Base-by-base conservation (phyloP, 192 early-diverging fungal species). In the Entomortierella parvispora region DNA sequence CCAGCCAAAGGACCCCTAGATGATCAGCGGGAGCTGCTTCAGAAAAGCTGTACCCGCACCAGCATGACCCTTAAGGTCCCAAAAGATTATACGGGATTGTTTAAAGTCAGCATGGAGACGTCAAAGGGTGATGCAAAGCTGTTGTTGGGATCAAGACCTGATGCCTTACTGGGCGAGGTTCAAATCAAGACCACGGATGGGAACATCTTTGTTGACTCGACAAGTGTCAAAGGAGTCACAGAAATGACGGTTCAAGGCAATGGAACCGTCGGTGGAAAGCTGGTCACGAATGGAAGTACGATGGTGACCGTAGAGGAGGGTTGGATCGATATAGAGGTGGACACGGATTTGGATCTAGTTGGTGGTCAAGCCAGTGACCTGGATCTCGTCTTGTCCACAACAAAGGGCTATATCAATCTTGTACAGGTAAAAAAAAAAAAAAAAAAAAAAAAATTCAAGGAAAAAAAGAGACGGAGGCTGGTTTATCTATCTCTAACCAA, bases 341-440 rank as follows among this genome's bases (percentile, higher is more conserved):
- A 58, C 14, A 6, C 56, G 2, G 8, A 7, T 31, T 34, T 32
- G 1, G 56, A 22, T 14, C 9, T 20, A 8, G 8, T 37, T 33
- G 33, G 34, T 12, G 26, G 8, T 0, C 17, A 4, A n/a, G 4
- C 34, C 9, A 14, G 11, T 14, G 42, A 58, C 6, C n/a, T 58
- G 18, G 42, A 58, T 42, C 14, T 58, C 20, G 42, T 34, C 17
- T 14, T 58, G 17, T 11, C 23, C 4, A 33, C 32, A 23, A 14
- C 34, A 20, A 40, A 58, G 56, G 33, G 56, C 34, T 58, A 31
- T 18, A 58, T 58, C 22, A 32, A 58, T 22, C 22, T 58, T 40
- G 56, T 15, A 33, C 31, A 40, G 56, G 56, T 58, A 58, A 58
- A 34, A 29, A n/a, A 23, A 4, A 25, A 58, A 25, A 14, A 20